Evolutionary conservation across 331 rosid genomes (phyloP), one percentile per base, ranked within the genome.

Genomic region (Prunus yedoensis): DNA sequence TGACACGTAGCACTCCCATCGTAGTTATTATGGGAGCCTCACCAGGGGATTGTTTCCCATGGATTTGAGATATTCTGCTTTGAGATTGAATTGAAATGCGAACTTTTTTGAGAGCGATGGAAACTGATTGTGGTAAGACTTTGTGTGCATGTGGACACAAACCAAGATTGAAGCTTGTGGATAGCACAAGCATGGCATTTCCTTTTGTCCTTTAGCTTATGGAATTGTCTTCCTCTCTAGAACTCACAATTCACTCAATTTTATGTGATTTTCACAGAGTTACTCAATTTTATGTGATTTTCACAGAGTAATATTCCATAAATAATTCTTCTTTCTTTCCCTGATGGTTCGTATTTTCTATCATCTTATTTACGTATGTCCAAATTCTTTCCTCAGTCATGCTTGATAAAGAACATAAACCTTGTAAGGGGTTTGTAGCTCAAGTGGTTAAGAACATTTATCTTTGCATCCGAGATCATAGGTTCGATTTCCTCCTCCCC

Each of bases 131-230:
- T 21, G 57, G 56, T 23, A 10, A n/a, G 54, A 41, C 76, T 56
- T 30, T 58, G 7, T 16, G 68, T 9, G 57, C 27, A 43, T 43
- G 76, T 73, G 76, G 76, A 73, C 68, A 43, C 15, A 57, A 58
- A 58, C 27, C 12, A 7, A 43, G 45, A 58, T 58, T 28, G 66
- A 23, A 73, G 67, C 57, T 45, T 58, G 76, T 58, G 76, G 68
- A 43, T 73, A 43, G 57, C 76, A 73, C 76, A 73, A 41, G 43
- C 76, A 50, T 56, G 62, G 35, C 68, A 50, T 18, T 14, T 41
- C 46, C 25, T 73, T 58, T 72, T 57, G 67, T 73, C 56, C 38
- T 58, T 15, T 10, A 58, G 32, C 41, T 32, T 15, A 21, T 38
- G 52, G 53, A 54, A 21, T 56, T 38, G 66, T 12, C 14, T 35